Conservation (phyloP, 164 flowering plant genomes). For the Pachysandra terminalis region DNA sequence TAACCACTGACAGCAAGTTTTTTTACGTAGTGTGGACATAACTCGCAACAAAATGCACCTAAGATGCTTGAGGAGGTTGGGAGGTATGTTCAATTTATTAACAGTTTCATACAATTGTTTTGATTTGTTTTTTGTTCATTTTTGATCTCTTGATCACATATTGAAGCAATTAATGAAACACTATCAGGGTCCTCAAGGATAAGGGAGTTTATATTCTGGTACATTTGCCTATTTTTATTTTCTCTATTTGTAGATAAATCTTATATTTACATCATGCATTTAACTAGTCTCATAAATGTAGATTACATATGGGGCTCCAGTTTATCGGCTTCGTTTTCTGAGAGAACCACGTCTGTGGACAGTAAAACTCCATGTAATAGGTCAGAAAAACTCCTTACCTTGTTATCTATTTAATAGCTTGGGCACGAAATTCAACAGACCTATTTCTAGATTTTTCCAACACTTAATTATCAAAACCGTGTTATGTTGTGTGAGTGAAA, state of each 20-base stretch:
- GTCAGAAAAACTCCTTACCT: conserved; percentile 24
- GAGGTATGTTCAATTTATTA: conserved; percentile 44
- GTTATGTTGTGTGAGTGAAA: not conserved
- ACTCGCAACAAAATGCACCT: conserved; percentile 53
- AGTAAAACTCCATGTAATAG: conserved; percentile 81
- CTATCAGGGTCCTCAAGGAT: conserved; percentile 84
- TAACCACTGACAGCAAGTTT: conserved; percentile 16
- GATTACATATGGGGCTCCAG: conserved; percentile 86
- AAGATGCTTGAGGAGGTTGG: conserved; percentile 77
- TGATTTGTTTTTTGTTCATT: conserved; percentile 16
- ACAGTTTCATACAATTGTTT: conserved; percentile 2
- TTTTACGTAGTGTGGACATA: conserved; percentile 62
- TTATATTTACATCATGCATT: not conserved
- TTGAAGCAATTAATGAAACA: conserved; percentile 70
- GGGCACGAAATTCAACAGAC: not conserved
- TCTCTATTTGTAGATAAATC: not conserved
- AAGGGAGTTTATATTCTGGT: conserved; percentile 79
- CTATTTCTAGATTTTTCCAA: not conserved
- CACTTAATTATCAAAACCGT: not conserved
- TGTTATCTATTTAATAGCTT: too few species aligned
- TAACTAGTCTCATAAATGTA: conserved; percentile 25
- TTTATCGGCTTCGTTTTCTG: conserved; percentile 54
- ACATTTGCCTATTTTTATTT: conserved; percentile 6
- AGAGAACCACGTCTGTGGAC: conserved; percentile 52
- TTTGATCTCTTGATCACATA: conserved; percentile 43